Evolutionary conservation across 306 rosid genomes (phyloP), one percentile per base, ranked within the genome.

Genomic region (Medicago arabica): DNA sequence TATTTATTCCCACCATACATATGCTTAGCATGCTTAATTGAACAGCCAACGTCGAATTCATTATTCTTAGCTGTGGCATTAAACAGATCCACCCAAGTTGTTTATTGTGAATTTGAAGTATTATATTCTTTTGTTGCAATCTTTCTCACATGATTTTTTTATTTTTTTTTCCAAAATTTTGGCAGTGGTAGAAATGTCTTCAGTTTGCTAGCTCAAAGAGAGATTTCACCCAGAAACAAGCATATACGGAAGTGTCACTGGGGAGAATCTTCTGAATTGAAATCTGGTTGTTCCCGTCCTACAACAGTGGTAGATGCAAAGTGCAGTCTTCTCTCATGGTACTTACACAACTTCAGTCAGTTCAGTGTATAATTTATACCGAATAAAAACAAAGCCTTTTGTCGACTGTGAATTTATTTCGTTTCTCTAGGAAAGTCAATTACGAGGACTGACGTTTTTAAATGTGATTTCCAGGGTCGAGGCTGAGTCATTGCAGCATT

Each of bases 281-380:
- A 83, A 53, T 74, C 83, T 64, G 50, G 71, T 54, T 62, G 31
- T 43, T 41, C 74, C 68, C 50, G 21, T 53, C 53, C 61, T 40
- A 71, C 44, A 71, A 71, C 16, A 71, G 51, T 21, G 39, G 36
- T 70, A 50, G 86, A 78, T 78, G 82, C 82, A 66, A 78, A 76
- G 39, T 41, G 55, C 13, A 82, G 84, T 85, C 86, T 85, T 40
- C 79, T 81, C 70, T 85, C 88, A 71, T 85, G 88, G 88, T 85
- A 85, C 49, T 65, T 43, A 5, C 19, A 16, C 46, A 66, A 53
- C 44, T 69, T 72, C 12, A 36, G 46, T 53, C 55, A 43, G 36
- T 69, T 72, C 19, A 23, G 53, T 34, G 17, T 43, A 51, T 8
- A 44, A 6, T 25, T 21, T 69, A 39, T 69, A 17, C 67, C 2